Evolutionary conservation across 108 stramenopile genomes (phyloP), one percentile per base, ranked within the genome.

Genomic region (Skeletonema potamos): DNA sequence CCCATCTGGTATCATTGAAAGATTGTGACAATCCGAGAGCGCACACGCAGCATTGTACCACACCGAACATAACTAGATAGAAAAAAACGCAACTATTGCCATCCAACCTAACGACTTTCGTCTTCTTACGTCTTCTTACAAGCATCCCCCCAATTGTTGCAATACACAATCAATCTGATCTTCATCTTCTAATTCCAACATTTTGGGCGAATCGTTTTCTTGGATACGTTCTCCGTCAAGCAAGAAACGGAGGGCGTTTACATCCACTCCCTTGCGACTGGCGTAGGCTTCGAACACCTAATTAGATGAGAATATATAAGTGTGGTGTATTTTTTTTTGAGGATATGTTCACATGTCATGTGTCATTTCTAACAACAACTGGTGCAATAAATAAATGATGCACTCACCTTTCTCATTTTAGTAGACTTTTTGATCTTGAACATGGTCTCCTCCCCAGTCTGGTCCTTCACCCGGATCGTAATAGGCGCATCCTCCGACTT

Each of bases 91-190:
- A 51, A 51, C 15, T 51, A 20, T 51, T 51, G 48, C 48, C 22
- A 20, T 51, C 22, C 48, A 22, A 20, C 48, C 18, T 51, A 51
- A 51, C 34, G 7, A 34, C 7, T 7, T 34, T 7, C 7, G 34
- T 34, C 34, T 4, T 22, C 48, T 22, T n/a, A n/a, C 22, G 1
- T 3, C 22, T 18, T 22, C 1, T 22, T 20, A 51, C 48, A 51
- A 51, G 6, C 48, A 20, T 8, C 77, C 82, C 11, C 84, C 84
- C 57, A 74, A 57, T 55, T 82, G 80, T 36, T 62, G 76, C 68
- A 91, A 61, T 61, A 91, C 74, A 65, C 90, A 91, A 77, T 93
- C 93, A 55, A 94, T 90, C 64, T 90, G 89, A 72, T 94, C 93
- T 59, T 92, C 85, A 62, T 92, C 91, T 34, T 94, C 93, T 37